Base-by-base conservation (phyloP, 2,329 filamentous ascomycete genomes). In the Claviceps africana region DNA sequence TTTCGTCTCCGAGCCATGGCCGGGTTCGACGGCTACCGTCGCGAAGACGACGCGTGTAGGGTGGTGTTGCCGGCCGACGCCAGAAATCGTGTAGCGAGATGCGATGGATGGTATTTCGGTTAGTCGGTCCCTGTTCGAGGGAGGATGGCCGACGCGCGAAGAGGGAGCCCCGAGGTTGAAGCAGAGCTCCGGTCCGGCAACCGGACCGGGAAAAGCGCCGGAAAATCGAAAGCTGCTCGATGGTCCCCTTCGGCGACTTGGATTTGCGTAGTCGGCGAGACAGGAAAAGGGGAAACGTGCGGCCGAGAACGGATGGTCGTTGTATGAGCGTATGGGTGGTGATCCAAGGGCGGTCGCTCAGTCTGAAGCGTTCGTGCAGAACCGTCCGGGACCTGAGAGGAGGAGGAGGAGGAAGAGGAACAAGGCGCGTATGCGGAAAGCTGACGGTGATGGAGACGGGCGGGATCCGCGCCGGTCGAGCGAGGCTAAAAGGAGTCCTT, bases 1-100 rank as follows among this genome's bases (percentile, higher is more conserved):
- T 75, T 74, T 55, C 77, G 72, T 54, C 78, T 70, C 54, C 78
- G 75, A 43, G 77, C 65, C 78, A 81, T 78, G n/a, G 46, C 19
- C 21, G 4, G n/a, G 33, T 33, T 35, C 17, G 40, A 2, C 46
- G 19, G 31, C 30, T 22, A 11, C 10, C 13, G 19, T 22, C 30
- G 31, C 31, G 13, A 35, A 25, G 21, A 17, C 31, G 46, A 25
- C 37, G 46, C 15, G 31, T 47, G 10, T 31, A 25, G 11, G 13
- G 10, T 11, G 10, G 40, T 13, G 40, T 13, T 22, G 40, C 21
- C n/a, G n/a, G n/a, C n/a, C n/a, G n/a, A n/a, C n/a, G n/a, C n/a
- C n/a, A n/a, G n/a, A n/a, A n/a, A n/a, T n/a, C n/a, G n/a, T n/a
- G n/a, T n/a, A n/a, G n/a, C n/a, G n/a, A n/a, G n/a, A n/a, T n/a